phyloP scores from a whole-genome alignment of 805 yeast genomes.

The Candida koratica region DNA sequence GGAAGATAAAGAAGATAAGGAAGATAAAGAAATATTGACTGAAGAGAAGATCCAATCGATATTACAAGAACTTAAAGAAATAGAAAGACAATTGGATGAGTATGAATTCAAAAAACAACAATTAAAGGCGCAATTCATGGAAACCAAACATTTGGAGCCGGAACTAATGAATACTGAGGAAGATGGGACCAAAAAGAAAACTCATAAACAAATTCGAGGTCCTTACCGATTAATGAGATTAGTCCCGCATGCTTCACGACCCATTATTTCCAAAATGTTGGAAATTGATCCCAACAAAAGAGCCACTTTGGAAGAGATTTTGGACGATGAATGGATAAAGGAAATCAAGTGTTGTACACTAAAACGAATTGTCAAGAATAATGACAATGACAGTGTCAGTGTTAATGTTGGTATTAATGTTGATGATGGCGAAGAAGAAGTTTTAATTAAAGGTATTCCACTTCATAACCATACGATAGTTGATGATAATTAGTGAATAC shows the following conservation, averaged over 20 bases:
- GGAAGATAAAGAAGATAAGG: conserved; percentile 18
- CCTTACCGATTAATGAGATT: conserved; percentile 79
- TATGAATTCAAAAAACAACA: conserved; percentile 34
- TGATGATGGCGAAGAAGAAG: conserved; percentile 37
- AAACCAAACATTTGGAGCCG: conserved; percentile 12
- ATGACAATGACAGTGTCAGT: conserved; percentile 20
- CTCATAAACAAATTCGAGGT: conserved; percentile 65
- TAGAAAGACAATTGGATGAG: conserved; percentile 34
- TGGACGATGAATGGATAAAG: conserved; percentile 67
- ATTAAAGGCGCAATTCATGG: conserved; percentile 30
- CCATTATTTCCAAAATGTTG: conserved; percentile 64
- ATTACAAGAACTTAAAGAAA: conserved; percentile 31
- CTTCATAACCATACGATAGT: conserved; percentile 40
- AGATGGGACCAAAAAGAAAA: conserved; percentile 25
- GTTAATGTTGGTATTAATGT: conserved; percentile 20
- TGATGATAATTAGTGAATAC: conserved; percentile 18
- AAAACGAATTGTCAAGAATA: conserved; percentile 19
- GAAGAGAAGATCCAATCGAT: conserved; percentile 33
- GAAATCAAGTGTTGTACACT: conserved; percentile 61
- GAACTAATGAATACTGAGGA: conserved; percentile 15
- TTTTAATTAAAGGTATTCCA: conserved; percentile 34
- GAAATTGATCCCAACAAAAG: conserved; percentile 57
- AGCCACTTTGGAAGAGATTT: conserved; percentile 63
- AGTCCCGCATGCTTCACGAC: conserved; percentile 80
- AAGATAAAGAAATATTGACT: conserved; percentile 25